phyloP scores from a whole-genome alignment of 352 stramenopile species.

The Bremia lactucae region DNA sequence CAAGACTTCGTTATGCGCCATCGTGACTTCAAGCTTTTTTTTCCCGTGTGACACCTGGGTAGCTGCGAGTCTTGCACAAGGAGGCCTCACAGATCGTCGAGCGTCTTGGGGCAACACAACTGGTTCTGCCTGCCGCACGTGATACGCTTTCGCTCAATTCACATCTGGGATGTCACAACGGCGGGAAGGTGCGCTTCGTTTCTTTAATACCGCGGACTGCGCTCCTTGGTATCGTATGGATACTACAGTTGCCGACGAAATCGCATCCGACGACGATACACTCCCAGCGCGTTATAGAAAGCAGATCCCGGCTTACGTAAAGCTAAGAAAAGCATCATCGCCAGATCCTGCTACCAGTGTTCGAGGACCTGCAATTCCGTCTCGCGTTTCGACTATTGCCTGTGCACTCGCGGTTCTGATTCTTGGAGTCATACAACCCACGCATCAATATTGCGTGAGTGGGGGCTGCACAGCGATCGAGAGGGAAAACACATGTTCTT shows the following conservation, averaged over 20 bases:
- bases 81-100: neutral
- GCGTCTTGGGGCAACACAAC: neutral
- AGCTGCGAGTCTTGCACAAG: neutral
- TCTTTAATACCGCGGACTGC: neutral
- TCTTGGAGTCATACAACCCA: no score
- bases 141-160: neutral
- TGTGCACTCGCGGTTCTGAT: constrained; percentile 2
- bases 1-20: neutral
- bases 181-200: neutral
- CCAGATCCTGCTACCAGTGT: constrained; percentile 2
- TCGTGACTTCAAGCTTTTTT: neutral
- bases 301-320: neutral
- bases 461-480: no score
- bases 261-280: constrained; percentile 1
- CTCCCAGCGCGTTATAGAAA: neutral
- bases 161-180: neutral
- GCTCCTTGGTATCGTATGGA: constrained; percentile 1
- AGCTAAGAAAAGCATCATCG: neutral
- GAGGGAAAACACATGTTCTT: no score
- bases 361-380: constrained; percentile 1
- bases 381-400: constrained; percentile 3
- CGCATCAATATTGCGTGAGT: no score
- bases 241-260: neutral
- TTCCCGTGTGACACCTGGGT: neutral
- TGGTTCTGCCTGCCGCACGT: neutral